A percentile compares a stretch with the other conserved stretches of the same genome.
phyloP scores from a whole-genome alignment of 2,329 filamentous ascomycete species.

The Aureobasidium namibiae region DNA sequence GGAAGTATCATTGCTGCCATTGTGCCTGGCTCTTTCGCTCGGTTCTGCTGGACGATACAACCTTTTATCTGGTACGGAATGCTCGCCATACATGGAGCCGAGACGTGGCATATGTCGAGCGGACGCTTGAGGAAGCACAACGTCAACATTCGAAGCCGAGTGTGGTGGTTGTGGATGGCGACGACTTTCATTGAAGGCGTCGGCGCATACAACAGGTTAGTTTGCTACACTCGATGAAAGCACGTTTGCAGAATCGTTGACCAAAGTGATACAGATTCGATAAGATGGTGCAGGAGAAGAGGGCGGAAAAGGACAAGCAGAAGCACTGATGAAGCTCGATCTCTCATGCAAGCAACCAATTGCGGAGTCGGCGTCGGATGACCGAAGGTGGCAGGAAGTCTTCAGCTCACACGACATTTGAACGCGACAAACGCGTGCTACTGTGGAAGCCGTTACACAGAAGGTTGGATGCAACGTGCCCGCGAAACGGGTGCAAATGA shows the following conservation, averaged over 20 bases:
- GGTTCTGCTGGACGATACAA: conserved; percentile 51
- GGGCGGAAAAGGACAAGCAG: conserved; percentile 30
- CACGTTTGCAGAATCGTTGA: neutral
- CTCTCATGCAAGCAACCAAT: neutral
- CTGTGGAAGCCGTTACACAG: neutral
- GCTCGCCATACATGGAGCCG: conserved; percentile 55
- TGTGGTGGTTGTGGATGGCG: conserved; percentile 49
- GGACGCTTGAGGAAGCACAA: conserved; percentile 43
- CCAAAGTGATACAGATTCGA: conserved; percentile 27
- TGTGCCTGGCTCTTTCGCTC: conserved; percentile 49
- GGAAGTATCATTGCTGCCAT: conserved; percentile 34
- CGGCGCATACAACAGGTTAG: conserved; percentile 36
- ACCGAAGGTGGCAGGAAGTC: neutral
- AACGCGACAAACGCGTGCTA: neutral
- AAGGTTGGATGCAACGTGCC: conserved; percentile 2
- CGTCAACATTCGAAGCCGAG: conserved; percentile 37
- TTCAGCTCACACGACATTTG: neutral
- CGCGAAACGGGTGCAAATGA: neutral
- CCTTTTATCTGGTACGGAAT: conserved; percentile 52
- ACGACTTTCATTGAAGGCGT: conserved; percentile 47
- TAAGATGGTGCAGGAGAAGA: conserved; percentile 33
- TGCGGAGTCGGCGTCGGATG: neutral
- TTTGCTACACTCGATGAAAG: neutral
- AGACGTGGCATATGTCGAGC: conserved; percentile 45
- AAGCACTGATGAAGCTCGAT: conserved; percentile 28